Percentiles rank a stretch among this genome's conserved stretches.
These are phyloP conservation scores for Mycena kentingensis DNA, from an alignment of 768 basidiomycete species.

Conservation along the genomic window DNA sequence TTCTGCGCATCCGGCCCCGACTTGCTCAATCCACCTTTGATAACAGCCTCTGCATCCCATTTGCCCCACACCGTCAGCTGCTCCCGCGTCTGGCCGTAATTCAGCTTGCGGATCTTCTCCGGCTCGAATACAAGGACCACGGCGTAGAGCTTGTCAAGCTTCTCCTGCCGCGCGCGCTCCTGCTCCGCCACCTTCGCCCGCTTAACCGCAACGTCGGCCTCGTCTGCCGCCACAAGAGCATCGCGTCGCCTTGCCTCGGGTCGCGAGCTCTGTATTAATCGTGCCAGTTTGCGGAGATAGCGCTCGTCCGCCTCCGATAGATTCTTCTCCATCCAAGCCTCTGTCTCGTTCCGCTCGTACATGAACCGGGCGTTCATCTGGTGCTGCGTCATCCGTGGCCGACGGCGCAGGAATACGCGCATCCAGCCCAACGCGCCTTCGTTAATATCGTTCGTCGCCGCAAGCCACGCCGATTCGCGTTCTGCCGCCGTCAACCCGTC, in stretches of 20 bases:
- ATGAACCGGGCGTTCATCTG: constrained; percentile 6
- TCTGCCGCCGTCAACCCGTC: constrained; percentile 5
- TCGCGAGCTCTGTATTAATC: neutral
- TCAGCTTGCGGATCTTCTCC: neutral
- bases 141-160: neutral
- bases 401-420: neutral
- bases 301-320: constrained; percentile 4
- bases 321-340: constrained; percentile 1
- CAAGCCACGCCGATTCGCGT: constrained; percentile 12
- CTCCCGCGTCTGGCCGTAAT: neutral
- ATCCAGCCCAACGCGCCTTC: constrained; percentile 19
- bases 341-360: constrained; percentile 4
- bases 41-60: neutral
- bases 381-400: constrained; percentile 1
- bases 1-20: neutral
- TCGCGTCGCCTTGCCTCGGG: neutral
- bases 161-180: neutral
- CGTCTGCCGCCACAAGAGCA: neutral
- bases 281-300: neutral
- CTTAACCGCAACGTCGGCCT: neutral
- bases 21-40: neutral
- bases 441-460: constrained; percentile 20
- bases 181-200: neutral
- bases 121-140: neutral
- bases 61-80: neutral